Base-by-base conservation (phyloP, 139 green algal genomes). In the Chlamydomonas incerta region DNA sequence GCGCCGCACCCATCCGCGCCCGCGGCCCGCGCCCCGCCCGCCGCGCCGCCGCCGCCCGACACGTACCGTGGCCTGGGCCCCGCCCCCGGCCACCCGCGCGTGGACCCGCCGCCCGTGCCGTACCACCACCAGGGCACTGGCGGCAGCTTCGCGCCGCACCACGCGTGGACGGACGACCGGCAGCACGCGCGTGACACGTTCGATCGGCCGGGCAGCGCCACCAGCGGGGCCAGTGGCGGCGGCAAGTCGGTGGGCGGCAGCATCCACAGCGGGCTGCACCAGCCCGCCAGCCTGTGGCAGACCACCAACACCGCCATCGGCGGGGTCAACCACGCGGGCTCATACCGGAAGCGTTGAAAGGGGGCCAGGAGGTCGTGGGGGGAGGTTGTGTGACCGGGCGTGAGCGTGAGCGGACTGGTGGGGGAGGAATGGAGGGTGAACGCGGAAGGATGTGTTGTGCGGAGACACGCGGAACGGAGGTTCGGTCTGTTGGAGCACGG, bases 261-360 rank as follows among this genome's bases (percentile, higher is more conserved):
- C 60, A 37, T 47, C 47, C 35, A 46, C 47, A 47, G 65, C 18
- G 2, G 57, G 8, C 0, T 83, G 29, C 37, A 62, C 26, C 75
- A 84, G 66, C 74, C 74, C 33, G 23, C 47, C 17, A 81, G 66
- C 34, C 35, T 88, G 66, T 88, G 84, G 84, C 74, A 85, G 69
- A 88, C 84, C 13, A 81, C 67, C 17, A 85, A 88, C n/a, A 76
- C 62, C 35, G 74, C 84, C 18, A n/a, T 81, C 17, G 84, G 84
- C 1, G 84, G 84, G 4, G 70, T 86, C 26, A 57, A 55, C 17
- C 67, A 86, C 26, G 11, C 68, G 26, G 23, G 23, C 1, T 86
- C 80, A 4, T 86, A 65, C 55, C 68, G 52, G 0, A 13, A 8
- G 72, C 47, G 63, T 50, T 5, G 41, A 13, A 8, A 50, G 41